These are phyloP conservation scores for Filosporella fistucella DNA, from an alignment of 495 filamentous ascomycete genomes.

Conservation along the genomic window DNA sequence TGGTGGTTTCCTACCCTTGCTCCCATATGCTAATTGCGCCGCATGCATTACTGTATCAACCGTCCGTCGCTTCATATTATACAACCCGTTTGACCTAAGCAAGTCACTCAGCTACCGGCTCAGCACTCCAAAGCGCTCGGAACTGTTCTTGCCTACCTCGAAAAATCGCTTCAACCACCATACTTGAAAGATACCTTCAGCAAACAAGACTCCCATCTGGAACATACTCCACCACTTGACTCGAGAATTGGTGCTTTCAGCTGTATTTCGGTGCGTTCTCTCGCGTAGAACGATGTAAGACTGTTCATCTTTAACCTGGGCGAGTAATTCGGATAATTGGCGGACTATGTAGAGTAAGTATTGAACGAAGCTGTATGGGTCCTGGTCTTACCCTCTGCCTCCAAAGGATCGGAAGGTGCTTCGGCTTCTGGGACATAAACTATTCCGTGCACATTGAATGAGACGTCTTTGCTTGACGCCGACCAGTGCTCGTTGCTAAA, in stretches of 20 bases:
- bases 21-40: slow-evolving; percentile 18
- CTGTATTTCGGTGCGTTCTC: slow-evolving; percentile 93
- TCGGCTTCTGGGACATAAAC: slow-evolving; percentile 94
- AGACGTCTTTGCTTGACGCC: slow-evolving; percentile 90
- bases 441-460: slow-evolving; percentile 98
- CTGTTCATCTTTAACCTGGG: slow-evolving; percentile 95
- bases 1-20: no score
- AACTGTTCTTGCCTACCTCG: slow-evolving; percentile 59
- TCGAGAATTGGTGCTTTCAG: slow-evolving; percentile 93
- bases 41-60: slow-evolving; percentile 12
- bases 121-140: slow-evolving; percentile 19
- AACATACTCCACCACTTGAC: slow-evolving; percentile 99
- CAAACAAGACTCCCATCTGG: slow-evolving; percentile 83
- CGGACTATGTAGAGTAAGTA: slow-evolving; percentile 56
- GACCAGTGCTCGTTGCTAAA: slow-evolving; percentile 98
- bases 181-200: slow-evolving; percentile 94
- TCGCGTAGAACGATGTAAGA: slow-evolving; percentile 94
- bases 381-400: slow-evolving; percentile 67
- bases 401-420: slow-evolving; percentile 78
- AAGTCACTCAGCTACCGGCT: slow-evolving; percentile 24
- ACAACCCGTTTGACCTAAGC: slow-evolving; percentile 29
- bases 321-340: slow-evolving; percentile 75
- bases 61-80: slow-evolving; percentile 8
- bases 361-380: not conserved
- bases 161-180: slow-evolving; percentile 99